Evolutionary conservation across 148 eudicot species (phyloP).

Genomic region (Polygonum aviculare): DNA sequence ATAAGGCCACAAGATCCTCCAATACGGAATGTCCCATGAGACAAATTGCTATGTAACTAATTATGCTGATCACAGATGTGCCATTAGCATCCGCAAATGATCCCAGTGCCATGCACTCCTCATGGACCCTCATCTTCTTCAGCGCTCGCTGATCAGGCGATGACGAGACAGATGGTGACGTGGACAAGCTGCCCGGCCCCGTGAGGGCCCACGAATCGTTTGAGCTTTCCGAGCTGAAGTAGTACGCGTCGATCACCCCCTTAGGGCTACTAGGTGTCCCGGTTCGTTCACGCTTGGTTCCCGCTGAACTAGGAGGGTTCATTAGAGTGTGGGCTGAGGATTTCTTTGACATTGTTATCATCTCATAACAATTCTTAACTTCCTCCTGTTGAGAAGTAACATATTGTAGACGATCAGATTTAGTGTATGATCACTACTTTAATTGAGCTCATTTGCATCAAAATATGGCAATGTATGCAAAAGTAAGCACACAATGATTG

Average conservation of each 20-base stretch:
- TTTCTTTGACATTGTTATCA: background rate
- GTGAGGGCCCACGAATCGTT: conserved; percentile 33
- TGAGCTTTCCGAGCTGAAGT: conserved; percentile 39
- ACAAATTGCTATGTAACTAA: background rate
- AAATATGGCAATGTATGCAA: background rate
- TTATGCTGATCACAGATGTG: background rate
- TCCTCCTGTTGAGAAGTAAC: background rate
- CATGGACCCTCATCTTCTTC: conserved; percentile 4
- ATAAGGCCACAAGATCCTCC: background rate
- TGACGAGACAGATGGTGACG: background rate
- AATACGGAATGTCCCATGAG: background rate
- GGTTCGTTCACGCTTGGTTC: conserved; percentile 13
- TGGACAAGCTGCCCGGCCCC: background rate
- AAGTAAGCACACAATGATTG: background rate
- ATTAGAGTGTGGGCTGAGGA: background rate
- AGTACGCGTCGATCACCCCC: conserved; percentile 34
- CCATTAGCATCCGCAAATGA: background rate
- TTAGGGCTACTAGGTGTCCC: conserved; percentile 35
- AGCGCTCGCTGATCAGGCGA: background rate
- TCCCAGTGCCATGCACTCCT: background rate
- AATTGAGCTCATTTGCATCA: background rate
- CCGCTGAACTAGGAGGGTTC: background rate
- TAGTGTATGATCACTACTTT: background rate
- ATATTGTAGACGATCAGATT: background rate
- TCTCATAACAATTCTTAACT: conserved; percentile 6